These are phyloP conservation scores for Cryptococcus deneoformans DNA, from an alignment of 1,284 basidiomycete species.

Conservation along the genomic window DNA sequence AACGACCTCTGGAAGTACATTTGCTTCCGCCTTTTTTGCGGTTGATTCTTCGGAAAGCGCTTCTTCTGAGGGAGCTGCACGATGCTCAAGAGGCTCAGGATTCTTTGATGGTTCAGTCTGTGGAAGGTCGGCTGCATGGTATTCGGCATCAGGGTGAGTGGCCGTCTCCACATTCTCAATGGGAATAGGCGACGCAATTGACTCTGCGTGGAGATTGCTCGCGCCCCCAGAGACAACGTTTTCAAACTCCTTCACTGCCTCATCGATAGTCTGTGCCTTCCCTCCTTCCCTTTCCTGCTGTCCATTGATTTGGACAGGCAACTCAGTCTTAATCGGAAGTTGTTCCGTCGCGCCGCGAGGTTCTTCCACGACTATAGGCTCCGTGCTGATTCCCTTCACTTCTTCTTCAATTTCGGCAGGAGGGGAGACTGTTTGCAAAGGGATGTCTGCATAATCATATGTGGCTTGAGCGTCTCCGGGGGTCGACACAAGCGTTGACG, in stretches of 20 bases:
- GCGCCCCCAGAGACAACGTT: conserved; percentile 18
- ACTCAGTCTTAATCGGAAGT: not conserved
- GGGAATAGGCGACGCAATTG: conserved; percentile 1
- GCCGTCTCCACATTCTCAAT: conserved; percentile 4
- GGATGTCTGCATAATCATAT: not conserved
- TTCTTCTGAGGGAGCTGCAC: not conserved
- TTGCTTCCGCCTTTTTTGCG: no score
- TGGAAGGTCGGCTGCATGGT: not conserved
- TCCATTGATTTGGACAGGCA: not conserved
- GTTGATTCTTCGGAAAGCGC: not conserved
- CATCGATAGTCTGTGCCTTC: conserved; percentile 31
- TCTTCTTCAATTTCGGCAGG: not conserved
- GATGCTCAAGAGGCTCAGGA: not conserved
- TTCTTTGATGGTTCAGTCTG: not conserved
- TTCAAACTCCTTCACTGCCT: conserved; percentile 30
- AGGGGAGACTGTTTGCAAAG: not conserved
- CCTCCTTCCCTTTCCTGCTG: not conserved
- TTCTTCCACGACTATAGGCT: conserved; percentile 2
- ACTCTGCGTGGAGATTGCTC: not conserved
- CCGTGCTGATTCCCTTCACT: not conserved
- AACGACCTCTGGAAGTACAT: no score
- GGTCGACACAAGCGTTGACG: not conserved
- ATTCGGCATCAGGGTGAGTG: not conserved
- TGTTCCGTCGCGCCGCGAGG: not conserved
- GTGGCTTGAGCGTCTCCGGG: not conserved